Conservation (phyloP, 2,329 filamentous ascomycete genomes). For the Fusarium foetens region DNA sequence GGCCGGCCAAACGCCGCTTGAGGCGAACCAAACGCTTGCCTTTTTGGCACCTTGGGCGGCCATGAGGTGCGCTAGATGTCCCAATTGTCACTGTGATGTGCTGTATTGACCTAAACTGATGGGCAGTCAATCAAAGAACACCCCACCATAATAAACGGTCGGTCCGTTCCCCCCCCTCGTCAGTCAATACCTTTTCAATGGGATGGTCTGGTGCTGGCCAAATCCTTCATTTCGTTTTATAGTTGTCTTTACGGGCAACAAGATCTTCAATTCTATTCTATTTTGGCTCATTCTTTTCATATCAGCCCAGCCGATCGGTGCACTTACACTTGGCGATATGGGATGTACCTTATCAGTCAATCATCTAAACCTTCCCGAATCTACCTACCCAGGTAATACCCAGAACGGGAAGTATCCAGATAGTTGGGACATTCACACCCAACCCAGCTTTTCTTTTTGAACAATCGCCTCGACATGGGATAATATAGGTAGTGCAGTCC, state of each 20-base stretch:
- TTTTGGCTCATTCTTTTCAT: background rate
- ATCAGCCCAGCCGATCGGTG: background rate
- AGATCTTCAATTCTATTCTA: conserved; percentile 8
- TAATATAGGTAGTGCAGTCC: background rate
- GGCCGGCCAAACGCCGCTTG: conserved; percentile 66
- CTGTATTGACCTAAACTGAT: conserved; percentile 11
- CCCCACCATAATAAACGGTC: conserved; percentile 28
- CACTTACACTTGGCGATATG: background rate
- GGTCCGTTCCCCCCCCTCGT: conserved; percentile 28
- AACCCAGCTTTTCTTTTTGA: background rate
- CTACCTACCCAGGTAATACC: background rate
- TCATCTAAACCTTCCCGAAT: background rate
- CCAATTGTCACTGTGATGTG: conserved; percentile 15
- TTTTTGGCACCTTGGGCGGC: conserved; percentile 9
- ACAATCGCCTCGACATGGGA: background rate
- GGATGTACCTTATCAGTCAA: conserved; percentile 6
- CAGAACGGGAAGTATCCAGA: conserved; percentile 16
- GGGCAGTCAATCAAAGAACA: background rate
- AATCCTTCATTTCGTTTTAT: background rate
- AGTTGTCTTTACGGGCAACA: background rate
- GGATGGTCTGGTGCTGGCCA: conserved; percentile 1
- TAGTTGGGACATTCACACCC: background rate
- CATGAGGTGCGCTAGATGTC: conserved; percentile 22
- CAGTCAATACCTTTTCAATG: background rate
- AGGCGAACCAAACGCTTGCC: conserved; percentile 50